Percentiles rank a stretch among this genome's conserved stretches.
Evolutionary conservation across 192 early-diverging fungal genomes (phyloP).

Genomic region (Backusella luteola): DNA sequence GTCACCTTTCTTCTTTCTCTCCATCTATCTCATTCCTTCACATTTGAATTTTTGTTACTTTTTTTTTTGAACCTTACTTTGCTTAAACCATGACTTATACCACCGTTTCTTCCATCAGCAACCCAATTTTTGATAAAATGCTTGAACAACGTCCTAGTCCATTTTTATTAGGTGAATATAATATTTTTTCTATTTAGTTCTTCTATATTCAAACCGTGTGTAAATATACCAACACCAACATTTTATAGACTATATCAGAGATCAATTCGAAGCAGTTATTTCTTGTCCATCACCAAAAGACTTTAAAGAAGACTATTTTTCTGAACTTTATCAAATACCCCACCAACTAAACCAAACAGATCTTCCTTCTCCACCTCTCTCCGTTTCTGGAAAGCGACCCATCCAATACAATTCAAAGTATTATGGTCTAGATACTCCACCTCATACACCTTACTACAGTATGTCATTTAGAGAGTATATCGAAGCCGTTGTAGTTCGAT

Average conservation of each 20-base stretch:
- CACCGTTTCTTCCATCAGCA: neutral
- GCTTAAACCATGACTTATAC: neutral
- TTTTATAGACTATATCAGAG: neutral
- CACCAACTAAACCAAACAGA: neutral
- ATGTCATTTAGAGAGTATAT: slow-evolving; percentile 56
- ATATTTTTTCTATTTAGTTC: neutral
- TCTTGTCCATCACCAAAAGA: neutral
- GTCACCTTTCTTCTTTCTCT: neutral
- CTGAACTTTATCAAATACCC: neutral
- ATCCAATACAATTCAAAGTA: neutral
- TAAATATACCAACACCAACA: neutral
- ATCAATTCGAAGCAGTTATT: slow-evolving; percentile 18
- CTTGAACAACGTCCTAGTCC: neutral
- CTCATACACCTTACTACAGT: slow-evolving; percentile 31
- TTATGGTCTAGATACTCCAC: slow-evolving; percentile 25
- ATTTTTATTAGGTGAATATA: slow-evolving; percentile 1
- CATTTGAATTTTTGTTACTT: neutral
- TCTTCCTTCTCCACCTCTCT: slow-evolving; percentile 15
- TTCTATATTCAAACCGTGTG: neutral
- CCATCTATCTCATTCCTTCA: neutral
- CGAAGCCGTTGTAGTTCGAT: slow-evolving; percentile 56
- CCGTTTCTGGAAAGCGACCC: neutral
- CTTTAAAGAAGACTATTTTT: neutral
- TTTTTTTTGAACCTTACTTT: neutral
- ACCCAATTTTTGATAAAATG: neutral